phyloP scores from a whole-genome alignment of 208 protist genomes.

The Leishmania amazonensis region DNA sequence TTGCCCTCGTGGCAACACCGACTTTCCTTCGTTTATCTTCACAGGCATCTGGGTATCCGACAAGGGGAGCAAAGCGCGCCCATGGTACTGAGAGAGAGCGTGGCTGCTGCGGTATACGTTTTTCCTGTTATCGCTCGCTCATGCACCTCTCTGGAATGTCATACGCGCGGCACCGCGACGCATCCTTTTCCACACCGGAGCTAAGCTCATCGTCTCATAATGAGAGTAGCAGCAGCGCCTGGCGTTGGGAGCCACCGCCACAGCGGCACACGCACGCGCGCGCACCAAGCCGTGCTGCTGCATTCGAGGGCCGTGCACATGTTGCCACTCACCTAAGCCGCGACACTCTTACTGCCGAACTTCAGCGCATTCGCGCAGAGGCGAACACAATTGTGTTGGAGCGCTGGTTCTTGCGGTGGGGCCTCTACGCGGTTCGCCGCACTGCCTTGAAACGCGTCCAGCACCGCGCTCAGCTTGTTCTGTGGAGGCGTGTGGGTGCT shows the following conservation, averaged over 20 bases:
- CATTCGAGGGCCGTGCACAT: not conserved
- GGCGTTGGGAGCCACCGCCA: not conserved
- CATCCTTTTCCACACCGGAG: not conserved
- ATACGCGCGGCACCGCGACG: constrained; percentile 2
- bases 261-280: not conserved
- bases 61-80: not conserved
- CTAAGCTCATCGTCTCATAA: not conserved
- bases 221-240: not conserved
- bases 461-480: not conserved
- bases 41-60: not conserved
- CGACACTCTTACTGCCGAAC: constrained; percentile 7
- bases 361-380: constrained; percentile 19
- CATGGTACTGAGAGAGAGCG: not conserved
- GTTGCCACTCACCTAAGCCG: not conserved
- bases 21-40: not conserved
- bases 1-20: not conserved
- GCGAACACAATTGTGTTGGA: constrained; percentile 12
- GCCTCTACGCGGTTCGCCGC: constrained; percentile 22
- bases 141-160: constrained; percentile 18
- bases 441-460: constrained; percentile 18
- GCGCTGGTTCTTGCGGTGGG: constrained; percentile 21
- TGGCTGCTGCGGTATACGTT: not conserved
- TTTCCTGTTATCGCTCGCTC: not conserved
- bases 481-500: constrained; percentile 23
- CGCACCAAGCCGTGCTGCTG: not conserved